Base-by-base conservation (phyloP, 129 eudicot species). In the Apium graveolens region DNA sequence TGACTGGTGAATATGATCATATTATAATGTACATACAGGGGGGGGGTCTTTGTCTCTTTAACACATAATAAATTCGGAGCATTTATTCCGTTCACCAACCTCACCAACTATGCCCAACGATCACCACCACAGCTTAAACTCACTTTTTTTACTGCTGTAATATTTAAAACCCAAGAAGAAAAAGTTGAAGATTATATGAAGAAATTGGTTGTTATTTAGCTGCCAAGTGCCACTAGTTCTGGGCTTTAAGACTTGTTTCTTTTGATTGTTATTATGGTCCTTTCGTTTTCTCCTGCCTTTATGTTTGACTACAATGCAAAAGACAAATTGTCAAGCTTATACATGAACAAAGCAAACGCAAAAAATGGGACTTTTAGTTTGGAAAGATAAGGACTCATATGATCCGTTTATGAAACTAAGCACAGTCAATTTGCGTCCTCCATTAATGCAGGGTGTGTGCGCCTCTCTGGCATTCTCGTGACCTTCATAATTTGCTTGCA, bases 81-180 rank as follows among this genome's bases (percentile, higher is more conserved):
- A 87, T 90, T 90, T 87, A 90, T 80, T 87, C 85, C 80, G 51
- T 78, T 51, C 84, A 90, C 81, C 95, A 85, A 85, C 90, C 74
- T 76, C 46, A 76, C 75, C 82, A 62, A 76, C 70, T 73, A 73
- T 37, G 31, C 53, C 53, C 62, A 51, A 5, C 73, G 18, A 32
- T 20, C 73, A 68, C 42, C 71, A 29, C 70, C 70, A 73, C 66
- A 68, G 6, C 3, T 31, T 5, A 24, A n/a, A 9, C 31, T 24
- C 31, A 7, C 65, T 11, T n/a, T 57, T 57, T 57, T 49, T 5
- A 49, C 57, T 49, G n/a, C n/a, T 49, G 7, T 18, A 17, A 49
- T 24, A 57, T n/a, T 57, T 24, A 57, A 10, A 8, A 9, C 14
- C 14, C 31, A 57, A n/a, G 14, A 57, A 24, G 31, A n/a, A 57